Evolutionary conservation across 768 basidiomycete species (phyloP), one percentile per base, ranked within the genome.

Genomic region (Pulveroboletus sp.): DNA sequence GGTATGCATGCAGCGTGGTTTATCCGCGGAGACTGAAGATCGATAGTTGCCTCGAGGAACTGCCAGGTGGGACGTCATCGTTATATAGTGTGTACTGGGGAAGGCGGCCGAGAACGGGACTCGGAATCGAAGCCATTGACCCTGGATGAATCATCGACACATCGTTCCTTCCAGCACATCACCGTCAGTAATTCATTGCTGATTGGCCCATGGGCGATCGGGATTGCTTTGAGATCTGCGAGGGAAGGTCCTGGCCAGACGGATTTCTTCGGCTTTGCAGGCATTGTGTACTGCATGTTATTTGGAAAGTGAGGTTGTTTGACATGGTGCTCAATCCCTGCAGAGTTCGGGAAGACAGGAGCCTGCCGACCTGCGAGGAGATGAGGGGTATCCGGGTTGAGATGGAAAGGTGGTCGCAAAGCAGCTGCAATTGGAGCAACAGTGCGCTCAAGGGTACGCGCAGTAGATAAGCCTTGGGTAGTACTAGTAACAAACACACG

Each of bases 11-110:
- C 62, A 13, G 72, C 77, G 0, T 90, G 92, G 11, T 90, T 98
- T 72, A 90, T 99, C 57, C 97, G 98, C 61, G 95, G 97, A 27
- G 97, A 99, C 70, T 99, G 54, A 99, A 99, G 75, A 97, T 98
- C 66, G 97, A 99, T 72, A 99, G 98, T 70, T 97, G 94, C 65
- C 77, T 99, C 39, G 87, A 92, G 54, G 87, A 90, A 44, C 83
- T 88, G 5, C 84, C 85, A 2, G 84, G 84, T 4, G 83, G 84
- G 1, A 67, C 77, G 1, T 74, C 84, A 0, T 75, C 80, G 1
- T 92, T 94, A 85, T 78, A 82, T 1, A 69, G 79, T 42, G 68
- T 74, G n/a, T 98, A 97, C 71, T 80, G 95, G 95, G 16, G 81
- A 79, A 14, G 79, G 80, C 21, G 95, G 95, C 5, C 98, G 97